phyloP scores from a whole-genome alignment of 2,329 filamentous ascomycete species.

The Colletotrichum scovillei region DNA sequence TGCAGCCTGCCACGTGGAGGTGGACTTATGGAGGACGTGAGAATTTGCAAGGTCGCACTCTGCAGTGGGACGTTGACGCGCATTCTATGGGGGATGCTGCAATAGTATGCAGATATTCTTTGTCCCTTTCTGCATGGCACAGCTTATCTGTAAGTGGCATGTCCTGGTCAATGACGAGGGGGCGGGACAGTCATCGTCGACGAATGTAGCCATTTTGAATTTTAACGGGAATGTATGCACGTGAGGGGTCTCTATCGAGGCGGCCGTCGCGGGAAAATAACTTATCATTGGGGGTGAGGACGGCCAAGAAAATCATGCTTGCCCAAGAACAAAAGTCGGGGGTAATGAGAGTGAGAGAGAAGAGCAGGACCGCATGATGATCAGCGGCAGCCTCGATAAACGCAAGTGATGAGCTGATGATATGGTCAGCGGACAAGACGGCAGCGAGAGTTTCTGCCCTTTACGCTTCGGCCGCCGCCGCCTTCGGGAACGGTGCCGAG shows the following conservation, averaged over 20 bases:
- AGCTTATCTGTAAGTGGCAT: not conserved
- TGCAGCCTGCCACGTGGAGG: not conserved
- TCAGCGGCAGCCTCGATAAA: not conserved
- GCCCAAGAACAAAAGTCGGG: not conserved
- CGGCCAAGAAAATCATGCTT: not conserved
- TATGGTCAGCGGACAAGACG: not conserved
- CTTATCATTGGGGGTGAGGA: not conserved
- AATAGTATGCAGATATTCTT: too few species aligned
- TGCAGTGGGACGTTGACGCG: slow-evolving; percentile 6
- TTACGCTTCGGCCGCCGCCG: not conserved
- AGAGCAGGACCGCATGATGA: not conserved
- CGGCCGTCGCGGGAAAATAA: not conserved
- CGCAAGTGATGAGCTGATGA: slow-evolving; percentile 3
- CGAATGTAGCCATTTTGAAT: not conserved
- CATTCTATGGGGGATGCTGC: too few species aligned
- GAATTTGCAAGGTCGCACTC: not conserved
- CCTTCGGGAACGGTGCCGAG: slow-evolving; percentile 3
- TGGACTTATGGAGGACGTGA: not conserved
- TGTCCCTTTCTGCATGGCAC: not conserved
- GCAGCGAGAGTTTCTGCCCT: not conserved
- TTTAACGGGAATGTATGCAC: not conserved
- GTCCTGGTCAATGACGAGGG: not conserved
- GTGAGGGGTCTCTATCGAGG: not conserved
- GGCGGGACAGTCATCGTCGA: not conserved
- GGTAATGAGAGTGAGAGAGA: not conserved